A percentile compares a stretch with the other conserved stretches of the same genome.
phyloP scores from a whole-genome alignment of 2,329 filamentous ascomycete species.

The Monosporascus cannonballus region DNA sequence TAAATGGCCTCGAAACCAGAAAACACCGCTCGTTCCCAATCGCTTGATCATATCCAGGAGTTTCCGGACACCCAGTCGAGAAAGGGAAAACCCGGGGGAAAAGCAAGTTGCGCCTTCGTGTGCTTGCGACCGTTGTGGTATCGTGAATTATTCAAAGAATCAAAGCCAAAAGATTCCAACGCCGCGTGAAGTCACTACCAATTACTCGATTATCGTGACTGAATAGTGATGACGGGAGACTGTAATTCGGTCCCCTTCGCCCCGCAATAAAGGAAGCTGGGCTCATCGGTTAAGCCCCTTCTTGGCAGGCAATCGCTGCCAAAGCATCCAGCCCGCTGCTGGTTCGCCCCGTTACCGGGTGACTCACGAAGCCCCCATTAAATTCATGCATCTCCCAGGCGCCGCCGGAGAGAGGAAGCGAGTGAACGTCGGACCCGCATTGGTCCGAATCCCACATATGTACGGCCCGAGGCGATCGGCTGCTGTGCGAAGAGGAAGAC shows the following conservation, averaged over 20 bases:
- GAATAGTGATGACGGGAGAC: background rate
- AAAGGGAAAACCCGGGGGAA: slow-evolving; percentile 10
- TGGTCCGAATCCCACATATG: slow-evolving; percentile 37
- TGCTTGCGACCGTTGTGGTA: slow-evolving; percentile 24
- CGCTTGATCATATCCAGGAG: background rate
- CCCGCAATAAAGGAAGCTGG: slow-evolving; percentile 7
- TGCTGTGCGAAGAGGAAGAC: slow-evolving; percentile 26
- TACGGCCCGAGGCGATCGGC: slow-evolving; percentile 23
- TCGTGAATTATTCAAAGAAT: slow-evolving; percentile 5
- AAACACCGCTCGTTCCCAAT: no score
- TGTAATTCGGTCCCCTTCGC: slow-evolving; percentile 7
- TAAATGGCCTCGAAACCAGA: background rate
- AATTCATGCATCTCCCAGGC: slow-evolving; percentile 43
- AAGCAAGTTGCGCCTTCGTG: slow-evolving; percentile 23
- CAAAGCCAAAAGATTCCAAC: slow-evolving; percentile 1
- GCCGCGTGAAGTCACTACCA: background rate
- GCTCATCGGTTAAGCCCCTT: slow-evolving; percentile 27
- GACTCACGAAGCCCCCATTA: slow-evolving; percentile 37
- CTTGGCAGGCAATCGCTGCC: slow-evolving; percentile 48
- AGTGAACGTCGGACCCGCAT: slow-evolving; percentile 25
- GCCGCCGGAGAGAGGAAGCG: slow-evolving; percentile 31
- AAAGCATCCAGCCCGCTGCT: slow-evolving; percentile 49
- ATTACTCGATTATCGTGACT: slow-evolving; percentile 2
- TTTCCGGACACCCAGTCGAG: background rate
- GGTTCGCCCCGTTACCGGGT: slow-evolving; percentile 36